A percentile compares a stretch with the other conserved stretches of the same genome.
These are phyloP conservation scores for Geotrichum restrictum DNA, from an alignment of 1,139 yeast genomes.

Conservation along the genomic window DNA sequence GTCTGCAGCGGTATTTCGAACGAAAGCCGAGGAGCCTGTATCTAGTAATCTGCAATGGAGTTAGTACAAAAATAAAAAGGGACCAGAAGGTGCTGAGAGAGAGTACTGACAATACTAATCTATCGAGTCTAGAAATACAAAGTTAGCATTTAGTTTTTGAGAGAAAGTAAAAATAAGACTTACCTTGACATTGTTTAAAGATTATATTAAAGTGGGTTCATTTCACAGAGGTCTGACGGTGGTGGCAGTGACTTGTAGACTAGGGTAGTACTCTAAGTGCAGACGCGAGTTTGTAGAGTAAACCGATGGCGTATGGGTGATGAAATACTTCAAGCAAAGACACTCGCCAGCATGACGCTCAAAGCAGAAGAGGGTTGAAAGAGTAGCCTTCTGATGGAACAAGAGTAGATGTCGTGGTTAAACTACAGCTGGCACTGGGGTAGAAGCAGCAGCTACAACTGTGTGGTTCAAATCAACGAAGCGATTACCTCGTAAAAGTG, in stretches of 20 bases:
- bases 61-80: conserved; percentile 5
- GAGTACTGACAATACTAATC: conserved; percentile 38
- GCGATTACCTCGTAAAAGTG: too few species aligned
- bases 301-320: not conserved
- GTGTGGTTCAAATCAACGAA: too few species aligned
- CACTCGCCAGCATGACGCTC: too few species aligned
- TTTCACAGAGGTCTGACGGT: conserved; percentile 2
- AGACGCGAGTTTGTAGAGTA: too few species aligned
- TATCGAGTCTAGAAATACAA: conserved; percentile 36
- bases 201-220: conserved; percentile 4
- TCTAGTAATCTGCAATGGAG: conserved; percentile 51
- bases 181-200: conserved; percentile 18
- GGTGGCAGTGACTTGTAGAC: too few species aligned
- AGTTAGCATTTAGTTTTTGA: not conserved
- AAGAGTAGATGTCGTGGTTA: too few species aligned
- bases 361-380: too few species aligned
- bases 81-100: not conserved
- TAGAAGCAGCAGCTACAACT: too few species aligned
- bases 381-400: too few species aligned
- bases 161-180: not conserved
- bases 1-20: conserved; percentile 94
- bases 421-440: too few species aligned
- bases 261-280: not conserved
- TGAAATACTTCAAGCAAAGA: too few species aligned
- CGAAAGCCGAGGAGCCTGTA: conserved; percentile 92